Evolutionary conservation across 2,329 filamentous ascomycete species (phyloP).

Genomic region (Ramularia endophylla): DNA sequence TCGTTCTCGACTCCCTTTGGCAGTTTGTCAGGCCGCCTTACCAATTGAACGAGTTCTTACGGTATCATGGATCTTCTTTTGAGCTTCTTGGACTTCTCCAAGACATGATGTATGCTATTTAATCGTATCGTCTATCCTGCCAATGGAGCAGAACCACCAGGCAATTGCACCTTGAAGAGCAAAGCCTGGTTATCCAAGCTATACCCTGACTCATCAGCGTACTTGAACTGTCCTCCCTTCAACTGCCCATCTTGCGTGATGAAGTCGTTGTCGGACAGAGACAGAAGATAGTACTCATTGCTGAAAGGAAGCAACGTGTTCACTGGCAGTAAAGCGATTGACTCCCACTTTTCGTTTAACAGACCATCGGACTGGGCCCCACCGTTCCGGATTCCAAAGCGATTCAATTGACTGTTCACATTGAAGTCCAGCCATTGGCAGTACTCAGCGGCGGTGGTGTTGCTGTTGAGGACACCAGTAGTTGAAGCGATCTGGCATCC

Average conservation of each 20-base stretch:
- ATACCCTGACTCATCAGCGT: conserved; percentile 52
- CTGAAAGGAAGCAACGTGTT: conserved; percentile 35
- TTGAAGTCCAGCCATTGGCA: conserved; percentile 66
- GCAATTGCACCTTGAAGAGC: conserved; percentile 54
- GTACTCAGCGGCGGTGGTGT: conserved; percentile 54
- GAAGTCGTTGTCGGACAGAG: conserved; percentile 67
- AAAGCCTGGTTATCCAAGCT: conserved; percentile 57
- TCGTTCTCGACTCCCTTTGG: too few relatives aligned
- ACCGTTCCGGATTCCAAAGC: conserved; percentile 65
- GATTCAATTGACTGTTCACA: conserved; percentile 56
- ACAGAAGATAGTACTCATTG: conserved; percentile 62
- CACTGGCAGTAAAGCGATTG: conserved; percentile 56
- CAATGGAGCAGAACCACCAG: conserved; percentile 27
- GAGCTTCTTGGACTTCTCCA: too few relatives aligned
- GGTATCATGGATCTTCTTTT: too few relatives aligned
- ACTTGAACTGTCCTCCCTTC: conserved; percentile 52
- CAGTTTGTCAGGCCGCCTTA: too few relatives aligned
- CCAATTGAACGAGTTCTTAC: too few relatives aligned
- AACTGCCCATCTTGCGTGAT: conserved; percentile 64
- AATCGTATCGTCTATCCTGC: conserved; percentile 14
- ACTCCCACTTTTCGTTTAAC: conserved; percentile 75
- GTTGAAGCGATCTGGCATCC: conserved; percentile 39
- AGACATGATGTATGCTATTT: too few relatives aligned
- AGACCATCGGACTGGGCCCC: conserved; percentile 52
- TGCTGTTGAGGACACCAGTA: conserved; percentile 49